Evolutionary conservation across 2,329 filamentous ascomycete genomes (phyloP).

Genomic region (Phaeoacremonium minimum): DNA sequence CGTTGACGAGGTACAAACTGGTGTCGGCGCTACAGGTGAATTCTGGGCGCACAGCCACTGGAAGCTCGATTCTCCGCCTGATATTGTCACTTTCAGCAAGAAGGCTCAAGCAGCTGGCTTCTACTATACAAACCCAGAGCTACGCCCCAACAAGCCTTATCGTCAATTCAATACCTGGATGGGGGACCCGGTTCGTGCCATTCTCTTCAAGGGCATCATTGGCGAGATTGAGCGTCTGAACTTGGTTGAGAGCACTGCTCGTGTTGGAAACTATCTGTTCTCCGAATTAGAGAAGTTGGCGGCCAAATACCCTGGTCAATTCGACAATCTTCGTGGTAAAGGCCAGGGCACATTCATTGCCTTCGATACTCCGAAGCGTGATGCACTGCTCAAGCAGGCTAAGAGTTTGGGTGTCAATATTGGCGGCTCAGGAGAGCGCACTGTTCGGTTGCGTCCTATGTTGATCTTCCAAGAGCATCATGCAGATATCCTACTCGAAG

Average conservation of each 20-base stretch:
- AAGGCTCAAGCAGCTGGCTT: conserved; percentile 83
- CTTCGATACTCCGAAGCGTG: conserved; percentile 68
- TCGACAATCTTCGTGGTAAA: conserved; percentile 73
- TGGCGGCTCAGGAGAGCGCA: conserved; percentile 66
- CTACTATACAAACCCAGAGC: conserved; percentile 71
- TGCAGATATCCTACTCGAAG: conserved; percentile 26
- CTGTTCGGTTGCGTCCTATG: conserved; percentile 74
- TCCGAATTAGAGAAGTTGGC: conserved; percentile 58
- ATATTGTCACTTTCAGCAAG: conserved; percentile 88
- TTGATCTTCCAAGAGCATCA: conserved; percentile 74
- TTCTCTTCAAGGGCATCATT: conserved; percentile 75
- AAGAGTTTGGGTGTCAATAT: conserved; percentile 73
- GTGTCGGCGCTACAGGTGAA: conserved; percentile 78
- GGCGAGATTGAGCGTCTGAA: conserved; percentile 67
- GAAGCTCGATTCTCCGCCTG: conserved; percentile 66
- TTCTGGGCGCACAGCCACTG: conserved; percentile 89
- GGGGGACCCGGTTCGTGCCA: conserved; percentile 72
- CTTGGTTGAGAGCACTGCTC: conserved; percentile 53
- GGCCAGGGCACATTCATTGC: conserved; percentile 76
- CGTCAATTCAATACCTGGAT: conserved; percentile 89
- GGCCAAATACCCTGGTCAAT: conserved; percentile 61
- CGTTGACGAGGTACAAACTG: conserved; percentile 81
- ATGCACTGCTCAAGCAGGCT: conserved; percentile 65
- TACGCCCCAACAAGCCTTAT: conserved; percentile 77
- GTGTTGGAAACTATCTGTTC: conserved; percentile 66